Percentiles rank a stretch among this genome's conserved stretches.
Evolutionary conservation across 116 monocot species (phyloP).

Genomic region (Iris pallida): DNA sequence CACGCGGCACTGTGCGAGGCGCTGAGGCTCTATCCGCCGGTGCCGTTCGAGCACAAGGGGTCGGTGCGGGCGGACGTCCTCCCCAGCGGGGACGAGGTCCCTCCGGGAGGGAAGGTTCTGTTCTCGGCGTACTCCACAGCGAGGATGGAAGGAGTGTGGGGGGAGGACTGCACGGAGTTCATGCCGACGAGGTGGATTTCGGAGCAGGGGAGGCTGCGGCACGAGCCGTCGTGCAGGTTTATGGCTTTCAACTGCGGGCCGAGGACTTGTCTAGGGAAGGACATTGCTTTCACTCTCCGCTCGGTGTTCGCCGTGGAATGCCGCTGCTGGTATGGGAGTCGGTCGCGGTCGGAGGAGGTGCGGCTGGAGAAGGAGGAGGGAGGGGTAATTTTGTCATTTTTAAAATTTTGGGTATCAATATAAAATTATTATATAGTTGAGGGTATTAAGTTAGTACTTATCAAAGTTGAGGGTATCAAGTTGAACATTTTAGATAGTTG

Average conservation of each 20-base stretch:
- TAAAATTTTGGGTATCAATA: too few relatives aligned
- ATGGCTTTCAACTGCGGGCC: constrained; percentile 34
- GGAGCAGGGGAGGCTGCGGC: constrained; percentile 11
- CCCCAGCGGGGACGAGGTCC: constrained; percentile 27
- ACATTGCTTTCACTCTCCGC: constrained; percentile 31
- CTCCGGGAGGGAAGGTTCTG: constrained; percentile 33
- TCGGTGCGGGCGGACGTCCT: constrained; percentile 21
- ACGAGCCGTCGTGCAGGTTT: constrained; percentile 34
- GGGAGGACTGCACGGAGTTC: constrained; percentile 40
- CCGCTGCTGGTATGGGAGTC: constrained; percentile 20
- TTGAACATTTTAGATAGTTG: too few relatives aligned
- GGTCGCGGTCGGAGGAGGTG: too few relatives aligned
- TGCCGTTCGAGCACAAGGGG: constrained; percentile 34
- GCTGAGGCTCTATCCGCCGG: constrained; percentile 35
- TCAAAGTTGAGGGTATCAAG: too few relatives aligned
- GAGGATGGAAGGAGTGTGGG: constrained; percentile 44
- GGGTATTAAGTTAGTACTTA: too few relatives aligned
- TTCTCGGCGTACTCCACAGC: constrained; percentile 18
- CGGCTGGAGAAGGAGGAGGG: too few relatives aligned
- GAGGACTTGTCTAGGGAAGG: constrained; percentile 35
- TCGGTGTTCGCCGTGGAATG: neutral
- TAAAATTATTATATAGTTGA: too few relatives aligned
- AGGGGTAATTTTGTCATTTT: too few relatives aligned
- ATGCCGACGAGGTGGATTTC: constrained; percentile 14
- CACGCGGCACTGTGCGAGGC: constrained; percentile 40